A percentile compares a stretch with the other conserved stretches of the same genome.
Evolutionary conservation across 1,284 basidiomycete species (phyloP).

Genomic region (Cryptococcus amylolentus): DNA sequence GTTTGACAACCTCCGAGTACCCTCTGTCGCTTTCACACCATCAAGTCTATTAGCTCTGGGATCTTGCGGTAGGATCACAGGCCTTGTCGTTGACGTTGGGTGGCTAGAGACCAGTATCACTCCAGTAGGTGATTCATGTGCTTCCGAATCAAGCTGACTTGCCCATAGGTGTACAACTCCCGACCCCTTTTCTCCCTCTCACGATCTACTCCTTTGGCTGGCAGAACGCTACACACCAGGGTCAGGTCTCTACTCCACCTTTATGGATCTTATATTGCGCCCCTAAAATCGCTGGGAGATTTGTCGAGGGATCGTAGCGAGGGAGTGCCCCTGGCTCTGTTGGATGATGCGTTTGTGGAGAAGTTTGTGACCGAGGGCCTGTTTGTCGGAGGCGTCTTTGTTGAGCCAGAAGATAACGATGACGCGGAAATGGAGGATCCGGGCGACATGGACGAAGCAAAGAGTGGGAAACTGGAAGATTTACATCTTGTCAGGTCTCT

Average conservation of each 20-base stretch:
- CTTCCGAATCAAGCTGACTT: background rate
- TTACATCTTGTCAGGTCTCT: slow-evolving; percentile 10
- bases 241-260: slow-evolving; percentile 71
- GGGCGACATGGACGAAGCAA: background rate
- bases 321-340: slow-evolving; percentile 18
- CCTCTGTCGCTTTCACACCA: slow-evolving; percentile 75
- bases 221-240: slow-evolving; percentile 67
- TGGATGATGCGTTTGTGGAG: slow-evolving; percentile 33
- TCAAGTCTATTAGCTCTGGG: slow-evolving; percentile 79
- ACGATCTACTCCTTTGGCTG: slow-evolving; percentile 76
- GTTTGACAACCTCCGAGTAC: slow-evolving; percentile 84
- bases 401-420: slow-evolving; percentile 4
- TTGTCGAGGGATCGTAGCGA: slow-evolving; percentile 5
- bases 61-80: slow-evolving; percentile 81
- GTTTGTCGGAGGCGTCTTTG: slow-evolving; percentile 27
- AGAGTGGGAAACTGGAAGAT: slow-evolving; percentile 12
- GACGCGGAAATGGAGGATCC: slow-evolving; percentile 3
- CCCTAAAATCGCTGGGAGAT: slow-evolving; percentile 62
- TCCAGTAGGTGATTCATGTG: slow-evolving; percentile 59
- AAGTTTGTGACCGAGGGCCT: slow-evolving; percentile 42
- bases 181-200: slow-evolving; percentile 78
- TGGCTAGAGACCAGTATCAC: slow-evolving; percentile 82
- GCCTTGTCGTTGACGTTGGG: slow-evolving; percentile 87
- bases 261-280: slow-evolving; percentile 75
- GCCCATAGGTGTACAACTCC: slow-evolving; percentile 75